Conservation (phyloP, 129 eudicot genomes). For the Escallonia rubra region DNA sequence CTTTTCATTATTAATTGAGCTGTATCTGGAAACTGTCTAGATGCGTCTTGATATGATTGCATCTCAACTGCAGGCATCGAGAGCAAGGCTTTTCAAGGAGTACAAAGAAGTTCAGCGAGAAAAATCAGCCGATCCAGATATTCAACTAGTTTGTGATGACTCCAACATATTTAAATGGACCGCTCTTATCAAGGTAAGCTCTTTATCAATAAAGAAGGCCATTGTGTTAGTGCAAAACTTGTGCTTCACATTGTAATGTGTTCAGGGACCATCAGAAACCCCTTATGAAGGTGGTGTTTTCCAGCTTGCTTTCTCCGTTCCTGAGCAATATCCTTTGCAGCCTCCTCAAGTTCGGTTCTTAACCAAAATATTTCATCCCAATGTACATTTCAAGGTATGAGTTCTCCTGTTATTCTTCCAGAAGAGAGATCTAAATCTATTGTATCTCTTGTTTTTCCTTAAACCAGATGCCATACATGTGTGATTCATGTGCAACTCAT, state of each 20-base stretch:
- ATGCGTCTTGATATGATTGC: too few relatives aligned
- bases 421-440: too few relatives aligned
- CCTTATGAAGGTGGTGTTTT: constrained; percentile 95
- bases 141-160: constrained; percentile 95
- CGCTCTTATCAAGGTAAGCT: constrained; percentile 82
- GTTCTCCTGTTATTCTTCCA: background rate
- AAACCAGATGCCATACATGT: too few relatives aligned
- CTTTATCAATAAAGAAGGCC: background rate
- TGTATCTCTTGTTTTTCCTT: too few relatives aligned
- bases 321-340: constrained; percentile 98
- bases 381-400: constrained; percentile 91
- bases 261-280: constrained; percentile 95
- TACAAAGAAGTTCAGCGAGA: constrained; percentile 95
- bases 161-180: constrained; percentile 94
- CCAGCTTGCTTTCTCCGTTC: constrained; percentile 97
- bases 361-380: constrained; percentile 95
- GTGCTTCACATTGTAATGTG: constrained; percentile 9
- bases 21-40: too few relatives aligned
- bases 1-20: too few relatives aligned
- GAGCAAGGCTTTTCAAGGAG: constrained; percentile 96
- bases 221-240: background rate
- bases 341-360: constrained; percentile 99
- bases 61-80: constrained; percentile 59
- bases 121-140: constrained; percentile 94
- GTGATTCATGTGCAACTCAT: too few relatives aligned